Percentiles rank a stretch among this genome's conserved stretches.
phyloP scores from a whole-genome alignment of 2,329 filamentous ascomycete species.

The Scytalidium sp. region DNA sequence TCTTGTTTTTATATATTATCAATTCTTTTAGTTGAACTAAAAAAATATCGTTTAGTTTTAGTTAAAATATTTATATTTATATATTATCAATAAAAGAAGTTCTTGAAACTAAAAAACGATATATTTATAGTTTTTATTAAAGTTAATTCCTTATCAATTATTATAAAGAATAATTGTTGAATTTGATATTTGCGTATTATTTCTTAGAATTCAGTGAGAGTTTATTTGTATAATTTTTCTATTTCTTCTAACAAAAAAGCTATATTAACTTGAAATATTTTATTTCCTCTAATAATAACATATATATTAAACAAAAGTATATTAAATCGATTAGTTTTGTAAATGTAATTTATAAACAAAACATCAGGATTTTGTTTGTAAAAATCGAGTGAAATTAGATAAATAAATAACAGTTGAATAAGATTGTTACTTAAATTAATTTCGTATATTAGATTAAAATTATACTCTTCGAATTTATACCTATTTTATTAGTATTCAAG shows the following conservation, averaged over 20 bases:
- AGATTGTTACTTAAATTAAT: no score
- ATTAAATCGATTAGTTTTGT: background rate
- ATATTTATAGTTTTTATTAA: background rate
- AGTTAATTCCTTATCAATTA: background rate
- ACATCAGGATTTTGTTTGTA: no score
- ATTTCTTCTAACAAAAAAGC: background rate
- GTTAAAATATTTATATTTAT: background rate
- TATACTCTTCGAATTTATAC: no score
- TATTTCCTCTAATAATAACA: background rate
- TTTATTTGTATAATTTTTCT: background rate
- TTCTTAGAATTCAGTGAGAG: no score
- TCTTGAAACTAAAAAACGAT: background rate
- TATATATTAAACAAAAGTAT: background rate
- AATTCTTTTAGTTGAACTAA: no score
- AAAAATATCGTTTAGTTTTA: no score
- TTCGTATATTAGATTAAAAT: no score
- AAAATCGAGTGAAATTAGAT: no score
- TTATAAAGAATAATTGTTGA: background rate
- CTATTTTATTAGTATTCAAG: no score
- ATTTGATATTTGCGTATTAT: background rate
- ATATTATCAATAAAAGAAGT: background rate
- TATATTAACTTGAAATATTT: background rate
- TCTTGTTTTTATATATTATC: background rate
- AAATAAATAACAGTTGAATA: no score
- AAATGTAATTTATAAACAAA: no score